phyloP scores from a whole-genome alignment of 345 rosid species.

The Linum lewisii region DNA sequence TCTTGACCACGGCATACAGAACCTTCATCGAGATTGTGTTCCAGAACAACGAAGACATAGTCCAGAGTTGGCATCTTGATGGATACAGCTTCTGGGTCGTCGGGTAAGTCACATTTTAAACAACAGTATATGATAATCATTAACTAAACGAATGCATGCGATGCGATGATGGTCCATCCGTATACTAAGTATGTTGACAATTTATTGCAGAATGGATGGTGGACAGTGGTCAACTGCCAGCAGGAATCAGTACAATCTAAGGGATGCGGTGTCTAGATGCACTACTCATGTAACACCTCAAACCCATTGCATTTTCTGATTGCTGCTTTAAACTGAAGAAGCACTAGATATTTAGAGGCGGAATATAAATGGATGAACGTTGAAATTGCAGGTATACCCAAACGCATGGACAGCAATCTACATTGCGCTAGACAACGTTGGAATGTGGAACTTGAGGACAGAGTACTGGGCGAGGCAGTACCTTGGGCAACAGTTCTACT shows the following conservation, averaged over 20 bases:
- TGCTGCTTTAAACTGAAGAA: neutral
- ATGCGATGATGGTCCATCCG: no score
- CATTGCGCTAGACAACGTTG: conserved; percentile 74
- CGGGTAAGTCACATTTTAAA: conserved; percentile 41
- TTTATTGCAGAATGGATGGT: conserved; percentile 75
- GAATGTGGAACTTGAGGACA: conserved; percentile 90
- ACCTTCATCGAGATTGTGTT: conserved; percentile 76
- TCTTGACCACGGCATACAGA: conserved; percentile 58
- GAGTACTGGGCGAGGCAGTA: conserved; percentile 91
- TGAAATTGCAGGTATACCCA: conserved; percentile 66
- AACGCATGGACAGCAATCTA: conserved; percentile 87
- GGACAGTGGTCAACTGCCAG: conserved; percentile 73
- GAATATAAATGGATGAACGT: neutral
- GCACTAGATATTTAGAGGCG: neutral
- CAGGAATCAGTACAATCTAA: conserved; percentile 69
- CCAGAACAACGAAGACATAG: conserved; percentile 64
- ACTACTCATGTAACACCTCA: conserved; percentile 54
- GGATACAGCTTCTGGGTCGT: conserved; percentile 84
- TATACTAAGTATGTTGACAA: neutral
- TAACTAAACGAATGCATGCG: no score
- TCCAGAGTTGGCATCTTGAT: conserved; percentile 81
- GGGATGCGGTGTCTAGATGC: conserved; percentile 63
- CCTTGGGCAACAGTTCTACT: conserved; percentile 78
- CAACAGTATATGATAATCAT: neutral
- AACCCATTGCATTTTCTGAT: neutral